These are phyloP conservation scores for Ceratocystis ficicola DNA, from an alignment of 2,329 filamentous ascomycete species.

Conservation along the genomic window DNA sequence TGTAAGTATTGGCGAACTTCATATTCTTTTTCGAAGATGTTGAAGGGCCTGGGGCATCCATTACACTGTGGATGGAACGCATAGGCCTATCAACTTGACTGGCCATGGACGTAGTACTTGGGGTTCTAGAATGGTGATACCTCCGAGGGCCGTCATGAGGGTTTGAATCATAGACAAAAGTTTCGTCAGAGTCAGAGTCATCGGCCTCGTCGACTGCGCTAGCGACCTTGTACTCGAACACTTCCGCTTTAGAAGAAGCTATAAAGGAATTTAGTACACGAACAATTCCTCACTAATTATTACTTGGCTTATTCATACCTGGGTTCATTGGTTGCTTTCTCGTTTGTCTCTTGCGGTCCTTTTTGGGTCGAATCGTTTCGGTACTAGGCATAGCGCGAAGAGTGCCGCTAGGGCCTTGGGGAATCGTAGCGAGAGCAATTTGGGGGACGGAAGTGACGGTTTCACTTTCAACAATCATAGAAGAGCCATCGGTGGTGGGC, in stretches of 20 bases:
- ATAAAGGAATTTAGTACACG: constrained; percentile 24
- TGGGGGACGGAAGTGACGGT: constrained; percentile 87
- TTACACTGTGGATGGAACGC: constrained; percentile 52
- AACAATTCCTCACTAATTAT: background rate
- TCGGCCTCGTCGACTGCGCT: constrained; percentile 92
- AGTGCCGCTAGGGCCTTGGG: constrained; percentile 41
- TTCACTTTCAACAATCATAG: constrained; percentile 96
- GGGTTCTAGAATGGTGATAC: constrained; percentile 89
- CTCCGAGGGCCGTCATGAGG: constrained; percentile 62
- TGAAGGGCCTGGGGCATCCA: constrained; percentile 44
- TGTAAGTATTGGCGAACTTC: constrained; percentile 84
- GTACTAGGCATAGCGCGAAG: constrained; percentile 77
- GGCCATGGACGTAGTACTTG: constrained; percentile 75
- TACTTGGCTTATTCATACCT: constrained; percentile 53
- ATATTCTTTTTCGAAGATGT: constrained; percentile 64
- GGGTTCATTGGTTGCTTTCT: constrained; percentile 66
- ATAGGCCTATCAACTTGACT: constrained; percentile 53
- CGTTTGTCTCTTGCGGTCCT: constrained; percentile 70
- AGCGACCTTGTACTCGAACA: constrained; percentile 94
- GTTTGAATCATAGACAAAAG: constrained; percentile 98
- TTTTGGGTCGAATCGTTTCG: constrained; percentile 92
- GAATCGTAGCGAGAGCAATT: constrained; percentile 56
- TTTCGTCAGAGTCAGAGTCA: constrained; percentile 94
- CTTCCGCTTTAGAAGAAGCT: constrained; percentile 91
- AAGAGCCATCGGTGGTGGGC: constrained; percentile 62